Base-by-base conservation (phyloP, 495 filamentous ascomycete genomes). In the Trichoderma gamsii region DNA sequence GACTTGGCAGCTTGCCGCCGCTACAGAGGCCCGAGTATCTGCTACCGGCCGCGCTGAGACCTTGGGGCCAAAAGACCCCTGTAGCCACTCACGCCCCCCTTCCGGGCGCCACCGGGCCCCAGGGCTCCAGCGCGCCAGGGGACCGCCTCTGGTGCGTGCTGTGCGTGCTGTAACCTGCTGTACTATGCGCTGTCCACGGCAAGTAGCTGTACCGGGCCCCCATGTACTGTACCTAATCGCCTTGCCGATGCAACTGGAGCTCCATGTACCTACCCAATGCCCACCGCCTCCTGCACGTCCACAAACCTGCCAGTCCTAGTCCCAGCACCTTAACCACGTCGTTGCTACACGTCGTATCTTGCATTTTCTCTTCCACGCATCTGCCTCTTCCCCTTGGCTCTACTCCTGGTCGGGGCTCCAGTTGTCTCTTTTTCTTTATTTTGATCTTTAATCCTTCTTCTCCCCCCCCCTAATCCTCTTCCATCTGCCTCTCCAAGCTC, bases 111-210 rank as follows among this genome's bases (percentile, higher is more conserved):
- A 49, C 18, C 9, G 63, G 23, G 63, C 29, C 29, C 18, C 25
- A 49, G 44, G 44, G 49, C 18, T 52, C 49, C 23, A 61, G 56
- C 23, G 56, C 25, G 23, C 21, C 51, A 32, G 56, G 56, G 56
- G 56, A 32, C 27, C 56, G 56, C 56, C 56, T 61, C 27, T 13
- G 25, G 25, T 49, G 44, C 56, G 25, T 61, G 56, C 56, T 61
- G 56, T 61, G 56, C 56, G 56, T 61, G 56, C 56, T 61, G 56
- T 61, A 61, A 52, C 49, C n/a, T 52, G 49, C 56, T 61, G 56
- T 52, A 52, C 49, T 52, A 61, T 61, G 56, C 56, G 56, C 56
- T 61, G 56, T 61, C 23, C 56, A 61, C 23, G 25, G 56, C 56
- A 61, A 32, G 56, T 32, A 61, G 56, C 23, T 4, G 27, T 32